These are phyloP conservation scores for Salix koriyanagi DNA, from an alignment of 345 rosid genomes.

Conservation along the genomic window DNA sequence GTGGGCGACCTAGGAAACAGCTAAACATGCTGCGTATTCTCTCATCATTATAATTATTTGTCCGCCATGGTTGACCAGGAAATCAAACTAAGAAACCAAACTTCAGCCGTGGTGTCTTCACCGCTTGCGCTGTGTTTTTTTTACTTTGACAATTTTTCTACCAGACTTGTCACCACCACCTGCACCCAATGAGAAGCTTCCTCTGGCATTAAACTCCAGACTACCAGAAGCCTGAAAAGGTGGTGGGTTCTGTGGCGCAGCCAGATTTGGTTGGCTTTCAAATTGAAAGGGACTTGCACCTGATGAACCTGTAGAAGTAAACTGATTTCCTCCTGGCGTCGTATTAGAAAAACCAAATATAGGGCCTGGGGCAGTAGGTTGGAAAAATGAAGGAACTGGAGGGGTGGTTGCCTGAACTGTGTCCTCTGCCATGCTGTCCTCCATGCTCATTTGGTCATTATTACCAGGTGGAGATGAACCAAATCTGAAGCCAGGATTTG, in stretches of 20 bases:
- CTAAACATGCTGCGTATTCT: constrained; percentile 1
- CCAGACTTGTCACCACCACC: constrained; percentile 66
- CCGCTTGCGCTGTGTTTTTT: constrained; percentile 44
- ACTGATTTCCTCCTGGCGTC: constrained; percentile 3
- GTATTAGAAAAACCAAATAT: constrained; percentile 39
- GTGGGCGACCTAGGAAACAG: background rate
- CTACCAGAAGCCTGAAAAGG: constrained; percentile 64
- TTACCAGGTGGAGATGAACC: constrained; percentile 43
- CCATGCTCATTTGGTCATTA: constrained; percentile 77
- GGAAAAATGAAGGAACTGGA: constrained; percentile 45
- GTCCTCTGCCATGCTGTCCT: constrained; percentile 99
- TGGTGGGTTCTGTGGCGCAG: constrained; percentile 40
- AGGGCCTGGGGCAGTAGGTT: constrained; percentile 36
- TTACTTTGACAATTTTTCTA: constrained; percentile 50
- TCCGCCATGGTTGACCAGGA: background rate
- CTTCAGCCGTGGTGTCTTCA: constrained; percentile 13
- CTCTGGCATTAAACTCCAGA: constrained; percentile 56
- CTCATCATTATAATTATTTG: constrained; percentile 14
- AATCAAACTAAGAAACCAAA: background rate
- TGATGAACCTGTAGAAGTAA: constrained; percentile 26
- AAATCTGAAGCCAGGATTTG: constrained; percentile 42
- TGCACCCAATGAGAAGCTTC: constrained; percentile 79
- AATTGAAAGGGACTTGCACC: constrained; percentile 59
- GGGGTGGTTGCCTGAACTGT: constrained; percentile 52
- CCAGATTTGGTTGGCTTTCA: constrained; percentile 48